These are phyloP conservation scores for Lactarius evosmus DNA, from an alignment of 768 basidiomycete genomes.

Conservation along the genomic window DNA sequence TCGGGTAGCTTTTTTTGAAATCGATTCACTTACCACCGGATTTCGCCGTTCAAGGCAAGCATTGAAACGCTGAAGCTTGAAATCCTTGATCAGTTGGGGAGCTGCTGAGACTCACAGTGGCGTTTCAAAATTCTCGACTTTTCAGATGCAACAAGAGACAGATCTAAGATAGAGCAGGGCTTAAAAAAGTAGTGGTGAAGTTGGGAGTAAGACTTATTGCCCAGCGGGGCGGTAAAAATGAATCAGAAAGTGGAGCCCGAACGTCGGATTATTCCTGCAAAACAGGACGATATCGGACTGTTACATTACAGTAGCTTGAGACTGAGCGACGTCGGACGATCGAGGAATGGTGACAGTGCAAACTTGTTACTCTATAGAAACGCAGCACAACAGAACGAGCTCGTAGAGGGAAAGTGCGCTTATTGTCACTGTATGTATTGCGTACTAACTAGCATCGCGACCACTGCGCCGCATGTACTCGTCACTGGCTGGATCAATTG, in stretches of 20 bases:
- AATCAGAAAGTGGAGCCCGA: background rate
- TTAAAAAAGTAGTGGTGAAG: background rate
- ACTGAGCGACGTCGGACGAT: too few relatives aligned
- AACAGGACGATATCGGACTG: background rate
- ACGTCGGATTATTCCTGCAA: too few relatives aligned
- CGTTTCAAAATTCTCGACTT: too few relatives aligned
- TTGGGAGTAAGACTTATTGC: too few relatives aligned
- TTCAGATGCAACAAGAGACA: too few relatives aligned
- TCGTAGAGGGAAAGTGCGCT: background rate
- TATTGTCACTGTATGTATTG: background rate
- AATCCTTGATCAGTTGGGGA: too few relatives aligned
- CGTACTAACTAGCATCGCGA: background rate
- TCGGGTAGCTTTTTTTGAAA: background rate
- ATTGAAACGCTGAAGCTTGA: too few relatives aligned
- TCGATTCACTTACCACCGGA: background rate
- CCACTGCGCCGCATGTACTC: background rate
- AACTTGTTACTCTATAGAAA: too few relatives aligned
- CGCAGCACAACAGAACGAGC: too few relatives aligned
- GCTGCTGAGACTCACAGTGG: too few relatives aligned
- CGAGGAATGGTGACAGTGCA: too few relatives aligned
- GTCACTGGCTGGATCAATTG: background rate
- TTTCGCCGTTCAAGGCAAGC: background rate
- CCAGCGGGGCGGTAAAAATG: background rate
- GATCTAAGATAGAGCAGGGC: background rate
- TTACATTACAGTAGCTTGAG: background rate